Evolutionary conservation across 1,284 basidiomycete genomes (phyloP).

Genomic region (Somion occarium): DNA sequence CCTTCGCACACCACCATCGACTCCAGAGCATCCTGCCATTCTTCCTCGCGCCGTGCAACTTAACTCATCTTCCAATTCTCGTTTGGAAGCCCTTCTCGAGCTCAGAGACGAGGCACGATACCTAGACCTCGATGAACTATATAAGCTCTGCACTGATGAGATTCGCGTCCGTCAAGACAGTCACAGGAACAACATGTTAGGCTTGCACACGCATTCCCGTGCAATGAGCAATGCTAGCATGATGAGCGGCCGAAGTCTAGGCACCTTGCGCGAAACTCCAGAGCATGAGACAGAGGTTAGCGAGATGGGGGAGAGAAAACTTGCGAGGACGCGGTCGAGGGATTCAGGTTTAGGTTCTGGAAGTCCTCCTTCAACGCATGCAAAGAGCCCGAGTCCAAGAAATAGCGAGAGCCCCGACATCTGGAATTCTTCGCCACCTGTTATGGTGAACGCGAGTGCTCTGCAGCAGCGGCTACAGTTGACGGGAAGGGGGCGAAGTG

Average conservation of each 20-base stretch:
- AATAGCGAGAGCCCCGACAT: background rate
- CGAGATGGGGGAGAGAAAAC: background rate
- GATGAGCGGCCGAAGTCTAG: slow-evolving; percentile 24
- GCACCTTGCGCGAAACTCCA: slow-evolving; percentile 27
- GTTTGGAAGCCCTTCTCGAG: slow-evolving; percentile 62
- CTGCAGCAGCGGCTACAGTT: slow-evolving; percentile 14
- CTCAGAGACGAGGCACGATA: slow-evolving; percentile 72
- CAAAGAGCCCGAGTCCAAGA: background rate
- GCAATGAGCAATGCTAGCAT: slow-evolving; percentile 26
- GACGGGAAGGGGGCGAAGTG: slow-evolving; percentile 11
- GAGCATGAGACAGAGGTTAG: slow-evolving; percentile 15
- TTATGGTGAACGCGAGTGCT: slow-evolving; percentile 1
- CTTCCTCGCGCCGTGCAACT: slow-evolving; percentile 60
- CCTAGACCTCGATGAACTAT: slow-evolving; percentile 58
- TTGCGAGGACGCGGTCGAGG: background rate
- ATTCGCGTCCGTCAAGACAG: slow-evolving; percentile 36
- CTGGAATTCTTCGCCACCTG: background rate
- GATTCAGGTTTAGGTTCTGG: slow-evolving; percentile 7
- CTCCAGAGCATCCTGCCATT: slow-evolving; percentile 40
- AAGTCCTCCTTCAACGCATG: slow-evolving; percentile 1
- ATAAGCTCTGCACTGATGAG: slow-evolving; percentile 62
- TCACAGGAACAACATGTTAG: slow-evolving; percentile 23
- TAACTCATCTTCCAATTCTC: slow-evolving; percentile 38
- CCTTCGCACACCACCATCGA: slow-evolving; percentile 49
- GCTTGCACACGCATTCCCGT: slow-evolving; percentile 21